phyloP scores from a whole-genome alignment of 176 grass and related monocot species.

The sorghum (Sorghum bicolor) region Sorghum_bicolor_NCBIv3 NC_012870.2:56707001-56707500 shows the following conservation, averaged over 20 bases:
- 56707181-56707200: conserved; percentile 69
- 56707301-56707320: conserved; percentile 55
- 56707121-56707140: conserved; percentile 1
- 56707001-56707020: conserved; percentile 60
- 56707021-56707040: conserved; percentile 47
- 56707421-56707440: conserved; percentile 46
- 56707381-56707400: conserved; percentile 43
- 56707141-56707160: conserved; percentile 36
- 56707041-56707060: conserved; percentile 64
- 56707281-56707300: conserved; percentile 33
- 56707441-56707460: conserved; percentile 53
- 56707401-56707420: conserved; percentile 50
- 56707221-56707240: conserved; percentile 49
- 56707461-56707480: conserved; percentile 46
- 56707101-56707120: conserved; percentile 16
- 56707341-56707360: conserved; percentile 28
- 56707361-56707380: conserved; percentile 53
- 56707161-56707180: conserved; percentile 66
- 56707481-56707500: conserved; percentile 48
- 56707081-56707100: conserved; percentile 12
- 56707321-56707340: conserved; percentile 56
- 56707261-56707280: conserved; percentile 41
- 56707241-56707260: conserved; percentile 51
- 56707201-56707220: conserved; percentile 66
- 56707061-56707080: conserved; percentile 49